Conservation (phyloP, 2,329 filamentous ascomycete genomes). For the Calonectria honghensis region DNA sequence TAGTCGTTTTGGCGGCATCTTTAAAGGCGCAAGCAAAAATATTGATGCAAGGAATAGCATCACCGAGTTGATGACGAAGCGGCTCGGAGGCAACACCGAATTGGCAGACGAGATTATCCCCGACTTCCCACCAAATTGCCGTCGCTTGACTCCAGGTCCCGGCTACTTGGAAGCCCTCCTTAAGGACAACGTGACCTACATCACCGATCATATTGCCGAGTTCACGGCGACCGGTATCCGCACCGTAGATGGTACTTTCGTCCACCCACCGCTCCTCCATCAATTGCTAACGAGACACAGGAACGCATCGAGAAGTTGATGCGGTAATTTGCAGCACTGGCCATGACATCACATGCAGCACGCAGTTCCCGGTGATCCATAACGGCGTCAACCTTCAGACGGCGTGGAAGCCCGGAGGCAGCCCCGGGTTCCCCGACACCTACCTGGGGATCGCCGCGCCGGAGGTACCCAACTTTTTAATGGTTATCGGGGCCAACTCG, state of each 20-base stretch:
- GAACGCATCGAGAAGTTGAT: constrained; percentile 24
- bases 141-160: constrained; percentile 27
- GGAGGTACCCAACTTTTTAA: constrained; percentile 20
- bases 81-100: constrained; percentile 6
- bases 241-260: constrained; percentile 21
- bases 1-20: constrained; percentile 29
- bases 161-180: constrained; percentile 27
- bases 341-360: constrained; percentile 16
- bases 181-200: constrained; percentile 17
- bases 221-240: constrained; percentile 29
- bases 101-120: constrained; percentile 20
- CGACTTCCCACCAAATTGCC: constrained; percentile 30
- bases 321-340: constrained; percentile 31
- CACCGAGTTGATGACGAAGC: constrained; percentile 22
- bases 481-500: constrained; percentile 13
- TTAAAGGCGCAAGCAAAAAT: constrained; percentile 16
- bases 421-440: constrained; percentile 13
- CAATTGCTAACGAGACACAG: neutral
- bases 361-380: constrained; percentile 20
- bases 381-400: constrained; percentile 10
- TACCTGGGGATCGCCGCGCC: constrained; percentile 26
- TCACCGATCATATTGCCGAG: constrained; percentile 27
- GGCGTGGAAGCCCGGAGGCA: constrained; percentile 21
- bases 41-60: neutral
- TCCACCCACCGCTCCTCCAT: too few species aligned